A percentile compares a stretch with the other conserved stretches of the same genome.
Conservation (phyloP, 202 grass and related monocot genomes). For the Miscanthus sacchariflorus region DNA sequence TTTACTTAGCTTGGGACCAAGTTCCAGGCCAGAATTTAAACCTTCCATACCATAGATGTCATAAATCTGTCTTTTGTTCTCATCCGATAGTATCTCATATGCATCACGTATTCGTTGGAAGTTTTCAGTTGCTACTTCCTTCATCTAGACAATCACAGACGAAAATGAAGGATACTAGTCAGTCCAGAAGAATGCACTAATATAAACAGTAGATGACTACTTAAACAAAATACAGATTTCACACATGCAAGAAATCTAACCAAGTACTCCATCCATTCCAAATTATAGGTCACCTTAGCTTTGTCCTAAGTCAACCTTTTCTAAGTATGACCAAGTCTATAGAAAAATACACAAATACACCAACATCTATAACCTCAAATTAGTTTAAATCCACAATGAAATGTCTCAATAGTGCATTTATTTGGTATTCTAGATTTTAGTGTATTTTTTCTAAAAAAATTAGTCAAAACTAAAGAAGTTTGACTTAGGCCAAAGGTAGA, state of each 20-base stretch:
- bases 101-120: conserved; percentile 93
- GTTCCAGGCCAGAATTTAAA: conserved; percentile 85
- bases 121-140: conserved; percentile 97
- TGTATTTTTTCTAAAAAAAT: neutral
- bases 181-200: conserved; percentile 32
- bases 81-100: conserved; percentile 86
- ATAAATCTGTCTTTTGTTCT: conserved; percentile 94
- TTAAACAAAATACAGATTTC: conserved; percentile 37
- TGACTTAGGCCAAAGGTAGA: neutral
- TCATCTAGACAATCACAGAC: conserved; percentile 71
- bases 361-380: neutral
- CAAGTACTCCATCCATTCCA: neutral
- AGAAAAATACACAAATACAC: neutral
- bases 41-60: conserved; percentile 99
- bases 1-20: conserved; percentile 91
- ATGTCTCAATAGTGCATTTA: neutral
- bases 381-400: neutral
- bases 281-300: neutral
- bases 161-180: conserved; percentile 31
- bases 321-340: neutral
- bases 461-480: neutral
- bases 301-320: neutral
- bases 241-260: conserved; percentile 39
- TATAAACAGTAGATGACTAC: conserved; percentile 14
- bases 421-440: neutral